Base-by-base conservation (phyloP, 1,284 basidiomycete species). In the Fomitiporia mediterranea region DNA sequence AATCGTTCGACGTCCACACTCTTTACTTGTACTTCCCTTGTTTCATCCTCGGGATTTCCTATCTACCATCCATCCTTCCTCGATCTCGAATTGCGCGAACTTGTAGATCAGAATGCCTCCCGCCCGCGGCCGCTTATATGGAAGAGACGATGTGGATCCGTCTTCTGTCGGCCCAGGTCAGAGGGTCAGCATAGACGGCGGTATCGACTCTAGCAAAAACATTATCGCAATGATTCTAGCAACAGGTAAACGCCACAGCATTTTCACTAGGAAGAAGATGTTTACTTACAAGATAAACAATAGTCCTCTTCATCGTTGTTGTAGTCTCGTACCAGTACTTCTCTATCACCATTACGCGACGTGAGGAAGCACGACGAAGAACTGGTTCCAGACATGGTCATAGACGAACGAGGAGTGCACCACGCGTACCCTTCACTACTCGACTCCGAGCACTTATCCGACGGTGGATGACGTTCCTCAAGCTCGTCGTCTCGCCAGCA, bases 161-260 rank as follows among this genome's bases (percentile, higher is more conserved):
- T 23, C 21, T 28, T 7, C 47, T 25, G 25, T 27, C 13, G 47
- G 30, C 13, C 46, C 51, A 17, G 52, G 52, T 9, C 42, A 44
- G 39, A 44, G 27, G n/a, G 27, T 53, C 53, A 59, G 53, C 19
- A 44, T 46, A 13, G 57, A 59, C 34, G 57, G 52, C 5, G 57
- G 51, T 15, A 48, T 44, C 13, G 53, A 47, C 25, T 49, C 38
- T 19, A 52, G 21, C 28, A 47, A 28, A 37, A 44, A 38, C 30
- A 55, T 59, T 53, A 51, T 55, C 25, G 57, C 57, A 8, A 44
- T 59, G 53, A 59, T 59, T 28, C 40, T 55, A 13, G 57, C 57
- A 4, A 55, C 42, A 19, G 32, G 57, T 59, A 47, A 55, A 53
- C 27, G 34, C 4, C 9, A 19, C 21, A 52, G n/a, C 43, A n/a